Evolutionary conservation across 2,329 filamentous ascomycete species (phyloP), one percentile per base, ranked within the genome.

Genomic region (Plectosphaerella plurivora): DNA sequence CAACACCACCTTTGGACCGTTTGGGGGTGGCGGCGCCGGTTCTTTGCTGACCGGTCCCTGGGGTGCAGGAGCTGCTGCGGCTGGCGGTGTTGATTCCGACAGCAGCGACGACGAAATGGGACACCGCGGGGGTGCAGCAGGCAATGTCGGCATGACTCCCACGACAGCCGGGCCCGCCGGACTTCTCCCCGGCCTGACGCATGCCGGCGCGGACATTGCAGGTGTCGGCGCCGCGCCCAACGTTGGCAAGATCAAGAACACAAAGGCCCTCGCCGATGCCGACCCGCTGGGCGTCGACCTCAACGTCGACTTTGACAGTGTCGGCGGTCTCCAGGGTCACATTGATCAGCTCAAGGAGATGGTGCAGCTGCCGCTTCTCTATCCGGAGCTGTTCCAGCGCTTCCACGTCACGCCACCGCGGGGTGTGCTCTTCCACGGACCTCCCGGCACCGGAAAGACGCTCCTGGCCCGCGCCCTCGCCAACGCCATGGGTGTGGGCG

Each of bases 281-380:
- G 94, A 97, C 65, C 94, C 94, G 45, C 80, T 99, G 4, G 94
- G 94, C 10, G 91, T 99, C 35, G 92, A 97, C 65, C 76, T 93
- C 64, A 93, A 84, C 63, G 91, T 99, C 56, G 92, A 92, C 65
- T 97, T 99, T 67, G 93, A 89, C 68, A 90, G 92, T 59, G 92
- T 99, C 52, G 94, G 94, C 64, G 94, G 94, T 41, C 74, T 99
- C 45, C 86, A 96, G 66, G 87, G 90, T 36, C 93, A 97, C 65
- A 97, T 99, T 65, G 91, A 97, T 65, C 91, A 97, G 68, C 78
- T 99, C 56, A 97, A 99, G 70, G 94, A 99, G 72, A 99, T 99
- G 94, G 93, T 99, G 16, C 89, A 93, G 59, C 79, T 99, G 55
- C 94, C 94, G 2, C 75, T 99, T 18, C 81, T 97, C 6, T 99